phyloP scores from a whole-genome alignment of 768 basidiomycete species.

The Tricholoma hemisulphureum region DNA sequence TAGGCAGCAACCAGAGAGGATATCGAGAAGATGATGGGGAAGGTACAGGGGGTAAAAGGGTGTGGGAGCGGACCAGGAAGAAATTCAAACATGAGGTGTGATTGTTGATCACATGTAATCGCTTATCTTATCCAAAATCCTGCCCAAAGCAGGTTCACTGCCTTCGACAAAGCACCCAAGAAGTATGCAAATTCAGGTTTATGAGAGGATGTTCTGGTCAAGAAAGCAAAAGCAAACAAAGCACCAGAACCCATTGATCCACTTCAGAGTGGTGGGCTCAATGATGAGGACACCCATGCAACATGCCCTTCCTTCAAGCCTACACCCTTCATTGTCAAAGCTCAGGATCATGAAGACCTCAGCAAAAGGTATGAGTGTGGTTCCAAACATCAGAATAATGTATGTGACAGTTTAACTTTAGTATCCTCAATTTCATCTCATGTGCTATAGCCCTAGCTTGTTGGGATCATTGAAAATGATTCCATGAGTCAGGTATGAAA shows the following conservation, averaged over 20 bases:
- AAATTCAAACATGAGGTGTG: background rate
- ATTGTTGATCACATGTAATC: background rate
- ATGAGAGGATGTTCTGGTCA: background rate
- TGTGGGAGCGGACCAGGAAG: background rate
- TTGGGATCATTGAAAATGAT: background rate
- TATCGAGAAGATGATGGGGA: constrained; percentile 11
- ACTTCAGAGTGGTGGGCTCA: constrained; percentile 15
- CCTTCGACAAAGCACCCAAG: background rate
- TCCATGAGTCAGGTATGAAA: background rate
- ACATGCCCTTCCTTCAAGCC: constrained; percentile 8
- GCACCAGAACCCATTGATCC: constrained; percentile 6
- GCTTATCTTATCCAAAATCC: background rate
- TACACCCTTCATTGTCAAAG: background rate
- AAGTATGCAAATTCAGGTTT: constrained; percentile 6
- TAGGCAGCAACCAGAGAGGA: constrained; percentile 4
- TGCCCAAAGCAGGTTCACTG: background rate
- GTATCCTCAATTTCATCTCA: background rate
- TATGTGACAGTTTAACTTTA: background rate
- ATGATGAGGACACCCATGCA: constrained; percentile 16
- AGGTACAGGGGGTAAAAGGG: too few species aligned
- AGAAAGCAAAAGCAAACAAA: constrained; percentile 3
- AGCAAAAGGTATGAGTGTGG: background rate
- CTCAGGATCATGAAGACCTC: background rate
- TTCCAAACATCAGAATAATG: background rate
- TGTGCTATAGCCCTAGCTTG: background rate